Evolutionary conservation across 176 grass and related monocot species (phyloP).

Genomic region (Triticum aestivum): DNA sequence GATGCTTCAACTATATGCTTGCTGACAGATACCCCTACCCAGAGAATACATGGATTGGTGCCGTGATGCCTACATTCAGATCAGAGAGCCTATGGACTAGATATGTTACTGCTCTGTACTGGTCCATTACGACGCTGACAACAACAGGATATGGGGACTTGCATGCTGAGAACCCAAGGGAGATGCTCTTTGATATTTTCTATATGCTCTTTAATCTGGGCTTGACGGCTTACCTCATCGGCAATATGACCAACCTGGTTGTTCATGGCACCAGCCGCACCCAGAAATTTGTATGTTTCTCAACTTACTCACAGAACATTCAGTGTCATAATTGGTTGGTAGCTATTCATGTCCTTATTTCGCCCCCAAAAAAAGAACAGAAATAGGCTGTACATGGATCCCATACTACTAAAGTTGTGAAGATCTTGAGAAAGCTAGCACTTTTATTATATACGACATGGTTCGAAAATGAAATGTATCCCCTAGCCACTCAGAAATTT

Average conservation of each 20-base stretch:
- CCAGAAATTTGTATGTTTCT: slow-evolving; percentile 72
- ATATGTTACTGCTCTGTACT: slow-evolving; percentile 95
- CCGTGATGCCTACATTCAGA: slow-evolving; percentile 85
- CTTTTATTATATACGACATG: neutral
- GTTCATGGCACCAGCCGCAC: slow-evolving; percentile 97
- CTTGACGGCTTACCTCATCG: slow-evolving; percentile 91
- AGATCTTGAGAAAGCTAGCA: slow-evolving; percentile 6
- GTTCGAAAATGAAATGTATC: neutral
- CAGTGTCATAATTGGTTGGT: neutral
- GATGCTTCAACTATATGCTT: slow-evolving; percentile 95
- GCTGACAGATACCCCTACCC: slow-evolving; percentile 93
- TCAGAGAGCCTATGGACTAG: slow-evolving; percentile 73
- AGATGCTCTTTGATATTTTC: slow-evolving; percentile 94
- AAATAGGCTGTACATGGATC: neutral
- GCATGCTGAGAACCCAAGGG: slow-evolving; percentile 91
- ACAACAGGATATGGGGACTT: slow-evolving; percentile 96
- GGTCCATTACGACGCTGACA: slow-evolving; percentile 98
- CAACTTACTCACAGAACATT: slow-evolving; percentile 12
- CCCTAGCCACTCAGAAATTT: too few species aligned
- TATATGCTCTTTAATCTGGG: slow-evolving; percentile 99
- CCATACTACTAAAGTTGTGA: slow-evolving; percentile 4
- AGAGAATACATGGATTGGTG: slow-evolving; percentile 92
- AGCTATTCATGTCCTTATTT: neutral
- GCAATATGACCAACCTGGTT: slow-evolving; percentile 99
- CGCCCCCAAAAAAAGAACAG: neutral